Conservation (phyloP, 176 grass and related monocot species). For the Themeda triandra region DNA sequence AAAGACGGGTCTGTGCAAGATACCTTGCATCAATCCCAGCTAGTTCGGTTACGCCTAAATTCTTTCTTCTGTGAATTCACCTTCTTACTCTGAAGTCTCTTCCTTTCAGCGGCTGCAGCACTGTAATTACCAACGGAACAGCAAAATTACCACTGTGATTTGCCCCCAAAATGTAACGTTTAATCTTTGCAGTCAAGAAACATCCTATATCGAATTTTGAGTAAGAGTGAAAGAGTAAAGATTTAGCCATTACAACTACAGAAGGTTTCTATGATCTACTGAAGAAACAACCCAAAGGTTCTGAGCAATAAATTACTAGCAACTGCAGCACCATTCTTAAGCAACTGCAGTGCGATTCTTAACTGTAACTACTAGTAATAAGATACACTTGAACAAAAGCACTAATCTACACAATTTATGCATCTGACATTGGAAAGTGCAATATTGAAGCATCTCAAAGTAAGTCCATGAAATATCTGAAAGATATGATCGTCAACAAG, state of each 20-base stretch:
- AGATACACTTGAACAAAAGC: not conserved
- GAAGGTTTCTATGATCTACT: not conserved
- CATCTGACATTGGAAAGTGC: not conserved
- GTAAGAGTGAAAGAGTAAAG: not conserved
- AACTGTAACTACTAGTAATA: not conserved
- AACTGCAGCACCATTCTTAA: no score
- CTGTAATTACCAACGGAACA: slow-evolving; percentile 35
- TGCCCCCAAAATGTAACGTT: not conserved
- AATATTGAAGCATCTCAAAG: not conserved
- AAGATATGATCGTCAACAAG: not conserved
- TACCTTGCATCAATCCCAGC: slow-evolving; percentile 63
- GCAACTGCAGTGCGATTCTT: not conserved
- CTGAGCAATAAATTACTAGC: not conserved
- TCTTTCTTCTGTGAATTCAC: slow-evolving; percentile 81
- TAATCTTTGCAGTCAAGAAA: not conserved
- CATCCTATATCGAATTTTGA: not conserved
- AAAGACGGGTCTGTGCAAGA: not conserved
- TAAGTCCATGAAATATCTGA: not conserved
- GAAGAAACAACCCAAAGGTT: not conserved
- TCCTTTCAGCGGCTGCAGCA: slow-evolving; percentile 75
- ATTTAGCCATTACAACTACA: not conserved
- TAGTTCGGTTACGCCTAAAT: slow-evolving; percentile 60
- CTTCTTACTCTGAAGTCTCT: slow-evolving; percentile 90
- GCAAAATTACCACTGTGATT: not conserved
- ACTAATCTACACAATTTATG: not conserved